Base-by-base conservation (phyloP, 148 eudicot genomes). In the Rheum nobile region DNA sequence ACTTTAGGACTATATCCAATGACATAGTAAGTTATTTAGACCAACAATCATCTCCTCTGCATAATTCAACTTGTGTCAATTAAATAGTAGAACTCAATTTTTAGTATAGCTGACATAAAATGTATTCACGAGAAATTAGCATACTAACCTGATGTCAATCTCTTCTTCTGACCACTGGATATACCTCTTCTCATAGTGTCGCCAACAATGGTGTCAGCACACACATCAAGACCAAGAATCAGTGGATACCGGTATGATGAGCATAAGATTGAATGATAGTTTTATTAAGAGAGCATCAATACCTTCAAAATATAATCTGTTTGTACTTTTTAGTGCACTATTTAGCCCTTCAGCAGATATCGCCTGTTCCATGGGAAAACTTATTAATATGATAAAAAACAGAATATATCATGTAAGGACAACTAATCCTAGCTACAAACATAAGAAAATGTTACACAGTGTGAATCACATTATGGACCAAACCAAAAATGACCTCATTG, bases 31-130 rank as follows among this genome's bases (percentile, higher is more conserved):
- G 98, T 90, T 11, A 42, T 87, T 82, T 12, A 97, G 91, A 44
- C 98, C 98, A 34, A 93, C 91, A 71, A 91, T 83, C 97, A 93
- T 93, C 82, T 93, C 95, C 37, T 91, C 98, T 93, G 84, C 43
- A 75, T 29, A 43, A 29, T 72, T 72, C 50, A 72, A 11, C 55
- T 72, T 42, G 22, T 24, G 34, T 72, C n/a, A 0, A 2, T 72
- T 22, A 48, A 22, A 72, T 14, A 16, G 19, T 70, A 70, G 16
- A n/a, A 21, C 17, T 67, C 26, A 21, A 52, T 52, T 22, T n/a
- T 1, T n/a, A 1, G 12, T 1, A 52, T 52, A 52, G 6, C 59
- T 52, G 29, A 22, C 59, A 52, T 21, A 55, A 4, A 0, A 14
- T 67, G 39, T 32, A 67, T 14, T 5, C 72, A 39, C 4, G 0